Conservation (phyloP, 1,284 basidiomycete genomes). For the Cryptococcus sp. region DNA sequence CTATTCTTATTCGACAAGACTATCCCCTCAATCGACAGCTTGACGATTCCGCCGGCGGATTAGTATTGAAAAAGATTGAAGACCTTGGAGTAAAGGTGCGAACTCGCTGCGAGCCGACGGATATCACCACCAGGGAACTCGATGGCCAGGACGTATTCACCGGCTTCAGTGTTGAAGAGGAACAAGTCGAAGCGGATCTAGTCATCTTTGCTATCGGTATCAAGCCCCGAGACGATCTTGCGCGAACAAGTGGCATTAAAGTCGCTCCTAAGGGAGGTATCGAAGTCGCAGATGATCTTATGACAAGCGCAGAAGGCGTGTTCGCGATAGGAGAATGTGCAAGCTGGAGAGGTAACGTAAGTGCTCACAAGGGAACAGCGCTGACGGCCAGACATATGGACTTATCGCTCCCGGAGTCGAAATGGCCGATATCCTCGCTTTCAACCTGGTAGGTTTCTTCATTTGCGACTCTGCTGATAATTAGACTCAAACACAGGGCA, state of each 20-base stretch:
- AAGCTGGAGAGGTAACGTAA: constrained; percentile 63
- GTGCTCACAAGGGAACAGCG: constrained; percentile 11
- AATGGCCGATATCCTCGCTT: constrained; percentile 73
- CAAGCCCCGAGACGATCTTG: constrained; percentile 68
- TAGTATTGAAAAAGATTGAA: constrained; percentile 68
- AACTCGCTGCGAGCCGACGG: constrained; percentile 49
- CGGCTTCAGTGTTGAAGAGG: constrained; percentile 60
- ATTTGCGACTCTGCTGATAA: constrained; percentile 41
- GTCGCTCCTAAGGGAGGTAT: constrained; percentile 62
- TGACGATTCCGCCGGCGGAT: constrained; percentile 66
- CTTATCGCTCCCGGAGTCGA: constrained; percentile 57
- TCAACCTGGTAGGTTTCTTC: constrained; percentile 59
- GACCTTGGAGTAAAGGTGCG: constrained; percentile 63
- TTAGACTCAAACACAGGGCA: constrained; percentile 54
- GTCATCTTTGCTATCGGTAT: constrained; percentile 70
- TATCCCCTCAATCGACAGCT: constrained; percentile 71
- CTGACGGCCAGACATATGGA: constrained; percentile 30
- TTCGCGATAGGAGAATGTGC: constrained; percentile 78
- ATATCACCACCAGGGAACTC: constrained; percentile 31
- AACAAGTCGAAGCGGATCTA: constrained; percentile 56
- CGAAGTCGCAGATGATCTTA: constrained; percentile 61
- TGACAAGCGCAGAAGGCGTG: constrained; percentile 62
- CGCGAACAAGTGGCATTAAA: constrained; percentile 58
- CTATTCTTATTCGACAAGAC: constrained; percentile 63
- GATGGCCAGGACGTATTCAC: constrained; percentile 54